Base-by-base conservation (phyloP, 148 eudicot species). In the Spergularia marina region DNA sequence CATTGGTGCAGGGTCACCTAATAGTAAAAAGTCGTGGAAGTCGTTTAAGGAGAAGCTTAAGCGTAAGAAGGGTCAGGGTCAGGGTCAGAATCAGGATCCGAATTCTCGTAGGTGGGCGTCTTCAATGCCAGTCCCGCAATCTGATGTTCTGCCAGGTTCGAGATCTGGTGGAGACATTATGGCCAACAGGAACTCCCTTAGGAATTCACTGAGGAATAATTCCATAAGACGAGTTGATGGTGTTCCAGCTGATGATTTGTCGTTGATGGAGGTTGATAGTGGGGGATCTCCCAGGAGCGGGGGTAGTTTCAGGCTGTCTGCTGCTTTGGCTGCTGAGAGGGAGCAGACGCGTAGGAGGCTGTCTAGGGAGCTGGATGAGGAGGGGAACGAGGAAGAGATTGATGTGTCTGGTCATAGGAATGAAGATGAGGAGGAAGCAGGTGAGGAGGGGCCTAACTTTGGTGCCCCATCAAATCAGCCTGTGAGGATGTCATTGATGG, bases 401-500 rank as follows among this genome's bases (percentile, higher is more conserved):
- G 83, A 65, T 12, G 75, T 16, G 21, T 53, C 71, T 13, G 68
- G 44, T 49, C 61, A 41, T 65, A 54, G 67, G 23, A 3, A 49
- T 2, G 52, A 60, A 7, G 72, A 80, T 47, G 78, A 66, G 30
- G 53, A 65, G 10, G 82, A 72, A 20, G 77, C 13, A 5, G 86
- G 21, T 12, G 82, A 34, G 55, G 80, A 53, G 57, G 77, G 62
- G 60, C 77, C 73, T 23, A n/a, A 53, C 54, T 49, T 74, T 25
- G 77, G 40, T 14, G 71, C 80, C 15, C 53, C 53, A 0, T 62
- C 39, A n/a, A 57, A 69, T 55, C 81, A 77, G 71, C 84, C 84
- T 12, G 79, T 72, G 81, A 86, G 87, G 79, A 89, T 88, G 91
- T 92, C 96, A 5, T 71, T 95, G 88, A 92, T 90, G 98, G 89